These are phyloP conservation scores for Eucalyptus brandiana DNA, from an alignment of 345 rosid species.

Conservation along the genomic window DNA sequence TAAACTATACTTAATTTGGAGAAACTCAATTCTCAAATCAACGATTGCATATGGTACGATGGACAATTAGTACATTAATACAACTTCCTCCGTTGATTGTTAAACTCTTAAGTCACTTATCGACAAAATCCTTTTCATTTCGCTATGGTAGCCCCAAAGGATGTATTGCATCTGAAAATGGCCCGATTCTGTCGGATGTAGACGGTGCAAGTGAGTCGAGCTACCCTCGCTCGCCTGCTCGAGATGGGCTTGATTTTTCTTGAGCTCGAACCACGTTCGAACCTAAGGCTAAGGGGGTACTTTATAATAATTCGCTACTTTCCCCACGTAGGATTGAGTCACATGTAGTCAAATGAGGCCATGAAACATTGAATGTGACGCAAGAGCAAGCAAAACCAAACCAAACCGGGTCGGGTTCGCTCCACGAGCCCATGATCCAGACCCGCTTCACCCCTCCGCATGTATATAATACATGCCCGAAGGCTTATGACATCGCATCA, in stretches of 20 bases:
- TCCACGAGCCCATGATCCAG: background rate
- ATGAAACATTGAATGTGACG: background rate
- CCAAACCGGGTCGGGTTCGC: background rate
- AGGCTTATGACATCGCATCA: background rate
- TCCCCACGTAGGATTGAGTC: background rate
- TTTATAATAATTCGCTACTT: background rate
- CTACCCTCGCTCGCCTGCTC: background rate
- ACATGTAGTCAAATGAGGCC: background rate
- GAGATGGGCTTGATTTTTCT: background rate
- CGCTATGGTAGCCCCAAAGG: background rate
- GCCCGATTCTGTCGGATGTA: background rate
- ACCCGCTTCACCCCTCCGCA: background rate
- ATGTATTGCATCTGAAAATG: background rate
- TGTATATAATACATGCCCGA: background rate
- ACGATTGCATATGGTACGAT: no score
- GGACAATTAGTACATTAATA: background rate
- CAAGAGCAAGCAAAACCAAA: background rate
- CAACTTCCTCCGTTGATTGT: background rate
- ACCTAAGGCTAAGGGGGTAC: background rate
- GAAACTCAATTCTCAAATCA: background rate
- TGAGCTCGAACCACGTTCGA: background rate
- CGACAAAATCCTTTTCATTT: background rate
- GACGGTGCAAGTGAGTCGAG: background rate
- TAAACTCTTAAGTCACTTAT: background rate
- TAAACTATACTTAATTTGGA: background rate